Evolutionary conservation across 2,329 filamentous ascomycete species (phyloP).

Genomic region (Pseudocercospora fuligena): DNA sequence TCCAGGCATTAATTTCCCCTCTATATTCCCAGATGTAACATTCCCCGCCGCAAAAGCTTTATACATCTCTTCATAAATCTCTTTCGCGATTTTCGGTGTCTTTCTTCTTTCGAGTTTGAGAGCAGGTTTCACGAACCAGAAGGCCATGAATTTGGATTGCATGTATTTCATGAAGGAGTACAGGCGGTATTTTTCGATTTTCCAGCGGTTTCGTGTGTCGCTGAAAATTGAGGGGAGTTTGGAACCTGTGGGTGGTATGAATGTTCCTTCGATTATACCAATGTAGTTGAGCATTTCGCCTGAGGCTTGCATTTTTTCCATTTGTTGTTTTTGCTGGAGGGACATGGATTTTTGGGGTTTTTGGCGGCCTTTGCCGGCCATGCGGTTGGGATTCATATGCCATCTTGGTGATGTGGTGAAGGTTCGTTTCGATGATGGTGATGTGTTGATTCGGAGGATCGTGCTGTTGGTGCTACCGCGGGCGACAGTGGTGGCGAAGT

Average conservation of each 20-base stretch:
- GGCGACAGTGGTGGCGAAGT: constrained; percentile 13
- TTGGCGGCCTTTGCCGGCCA: constrained; percentile 19
- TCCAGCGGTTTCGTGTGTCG: constrained; percentile 12
- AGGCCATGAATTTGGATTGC: constrained; percentile 19
- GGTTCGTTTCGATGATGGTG: constrained; percentile 22
- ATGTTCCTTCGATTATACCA: constrained; percentile 49
- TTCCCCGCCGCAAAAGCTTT: constrained; percentile 52
- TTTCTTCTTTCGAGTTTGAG: constrained; percentile 38
- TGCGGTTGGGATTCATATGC: constrained; percentile 15
- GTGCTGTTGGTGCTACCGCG: constrained; percentile 17
- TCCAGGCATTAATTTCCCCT: background rate
- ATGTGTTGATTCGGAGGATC: background rate
- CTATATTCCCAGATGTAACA: constrained; percentile 29
- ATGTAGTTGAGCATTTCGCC: constrained; percentile 46
- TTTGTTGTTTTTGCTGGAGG: constrained; percentile 39
- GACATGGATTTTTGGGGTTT: constrained; percentile 48
- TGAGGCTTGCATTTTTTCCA: constrained; percentile 36
- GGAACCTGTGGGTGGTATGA: constrained; percentile 37
- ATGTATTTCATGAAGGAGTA: background rate
- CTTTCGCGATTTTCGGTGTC: constrained; percentile 44
- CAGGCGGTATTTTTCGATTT: constrained; percentile 17
- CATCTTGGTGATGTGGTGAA: constrained; percentile 27
- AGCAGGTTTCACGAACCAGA: constrained; percentile 23
- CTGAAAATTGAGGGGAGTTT: constrained; percentile 31
- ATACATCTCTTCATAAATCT: constrained; percentile 55